phyloP scores from a whole-genome alignment of 345 rosid genomes.

The Tarenaya hassleriana region DNA sequence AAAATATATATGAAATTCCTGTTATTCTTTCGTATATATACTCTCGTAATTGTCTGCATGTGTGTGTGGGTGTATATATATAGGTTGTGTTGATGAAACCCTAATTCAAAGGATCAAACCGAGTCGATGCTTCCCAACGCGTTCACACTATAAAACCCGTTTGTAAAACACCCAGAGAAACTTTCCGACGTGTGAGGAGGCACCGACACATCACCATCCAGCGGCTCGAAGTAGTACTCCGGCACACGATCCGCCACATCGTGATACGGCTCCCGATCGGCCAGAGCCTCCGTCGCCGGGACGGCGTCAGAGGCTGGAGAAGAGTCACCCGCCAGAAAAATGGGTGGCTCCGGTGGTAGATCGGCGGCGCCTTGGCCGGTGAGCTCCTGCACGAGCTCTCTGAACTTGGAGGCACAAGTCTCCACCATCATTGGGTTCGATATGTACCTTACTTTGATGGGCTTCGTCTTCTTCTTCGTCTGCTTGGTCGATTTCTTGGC shows the following conservation, averaged over 20 bases:
- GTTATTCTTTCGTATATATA: too few species aligned
- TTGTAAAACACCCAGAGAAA: slow-evolving; percentile 26
- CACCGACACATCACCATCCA: slow-evolving; percentile 11
- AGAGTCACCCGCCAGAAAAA: slow-evolving; percentile 18
- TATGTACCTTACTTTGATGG: slow-evolving; percentile 70
- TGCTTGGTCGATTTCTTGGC: slow-evolving; percentile 18
- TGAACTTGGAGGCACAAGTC: slow-evolving; percentile 61
- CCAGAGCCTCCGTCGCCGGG: neutral
- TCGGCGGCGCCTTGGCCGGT: slow-evolving; percentile 75
- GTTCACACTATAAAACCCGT: slow-evolving; percentile 27
- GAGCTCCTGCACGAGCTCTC: slow-evolving; percentile 81
- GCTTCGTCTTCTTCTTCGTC: slow-evolving; percentile 21
- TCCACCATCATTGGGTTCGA: slow-evolving; percentile 73
- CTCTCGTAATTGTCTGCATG: too few species aligned
- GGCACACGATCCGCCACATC: too few species aligned
- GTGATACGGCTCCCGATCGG: neutral
- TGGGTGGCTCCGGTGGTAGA: slow-evolving; percentile 14
- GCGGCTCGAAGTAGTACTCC: neutral
- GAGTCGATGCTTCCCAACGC: slow-evolving; percentile 29
- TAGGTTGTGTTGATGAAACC: too few species aligned
- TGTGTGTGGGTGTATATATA: too few species aligned
- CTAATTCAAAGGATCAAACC: slow-evolving; percentile 13
- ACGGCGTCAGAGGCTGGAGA: neutral
- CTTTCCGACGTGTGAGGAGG: slow-evolving; percentile 25
- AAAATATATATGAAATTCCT: too few species aligned